Base-by-base conservation (phyloP, 345 rosid species). In the Eucalyptus urophylla region DNA sequence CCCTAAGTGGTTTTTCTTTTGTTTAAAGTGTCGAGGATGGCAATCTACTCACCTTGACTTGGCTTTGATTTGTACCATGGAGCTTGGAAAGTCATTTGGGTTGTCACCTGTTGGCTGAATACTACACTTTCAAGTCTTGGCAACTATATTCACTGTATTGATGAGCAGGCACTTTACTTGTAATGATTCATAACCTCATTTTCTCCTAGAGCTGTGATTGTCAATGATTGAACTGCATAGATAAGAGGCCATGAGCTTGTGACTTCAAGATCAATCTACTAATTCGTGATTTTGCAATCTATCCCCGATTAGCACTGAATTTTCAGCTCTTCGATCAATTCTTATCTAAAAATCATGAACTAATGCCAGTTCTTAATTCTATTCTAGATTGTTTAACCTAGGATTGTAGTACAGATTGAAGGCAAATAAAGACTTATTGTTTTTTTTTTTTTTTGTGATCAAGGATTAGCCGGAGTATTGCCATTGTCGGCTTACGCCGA, bases 261-360 rank as follows among this genome's bases (percentile, higher is more conserved):
- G 44, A 72, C 11, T 69, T 33, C 1, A 17, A 8, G 81, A 33
- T 72, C 44, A 5, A 37, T 72, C 81, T 17, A 33, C 25, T 17
- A 16, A 6, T 31, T 67, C 22, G 5, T 31, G 80, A 16, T 72
- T 72, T 33, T 33, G 25, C 81, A 33, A 72, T 12, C 13, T 0
- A 12, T 72, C 45, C 45, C 5, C 45, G 10, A 2, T 19, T 72
- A 37, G 8, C 1, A 6, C 0, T 60, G 1, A 60, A 2, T 60
- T 60, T 27, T 22, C 13, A 10, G 1, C 29, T 56, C 6, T 56
- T 7, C 0, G 0, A 27, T 27, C 2, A 6, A 1, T 60, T 60
- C 15, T 60, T 60, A 60, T 8, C 0, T 27, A 27, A 4, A 12
- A 60, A 27, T 27, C 14, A 27, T 11, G n/a, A 27, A 60, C 2